These are phyloP conservation scores for Kurtzmaniella quercitrusa DNA, from an alignment of 1,139 yeast species.

Conservation along the genomic window DNA sequence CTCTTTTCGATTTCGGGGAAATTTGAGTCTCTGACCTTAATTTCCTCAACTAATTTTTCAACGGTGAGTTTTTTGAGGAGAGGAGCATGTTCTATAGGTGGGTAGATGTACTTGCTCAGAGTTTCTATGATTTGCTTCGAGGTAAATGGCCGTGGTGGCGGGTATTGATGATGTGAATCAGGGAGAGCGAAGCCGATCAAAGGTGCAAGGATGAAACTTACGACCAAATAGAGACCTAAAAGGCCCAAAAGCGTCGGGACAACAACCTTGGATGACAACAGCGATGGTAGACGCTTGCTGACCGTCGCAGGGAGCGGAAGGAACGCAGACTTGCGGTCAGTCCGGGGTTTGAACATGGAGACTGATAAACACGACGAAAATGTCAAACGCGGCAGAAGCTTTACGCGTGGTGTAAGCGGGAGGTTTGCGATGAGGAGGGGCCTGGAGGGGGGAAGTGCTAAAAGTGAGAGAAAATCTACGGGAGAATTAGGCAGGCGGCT, in stretches of 20 bases:
- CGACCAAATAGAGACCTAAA: conserved; percentile 4
- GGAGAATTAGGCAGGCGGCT: too few species aligned
- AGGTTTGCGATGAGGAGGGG: neutral
- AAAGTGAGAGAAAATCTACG: neutral
- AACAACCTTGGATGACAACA: neutral
- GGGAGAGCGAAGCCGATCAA: conserved; percentile 9
- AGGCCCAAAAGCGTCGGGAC: neutral
- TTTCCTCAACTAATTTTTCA: conserved; percentile 45
- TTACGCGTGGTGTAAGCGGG: neutral
- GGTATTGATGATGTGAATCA: conserved; percentile 17
- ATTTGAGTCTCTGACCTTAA: conserved; percentile 33
- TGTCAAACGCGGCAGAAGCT: neutral
- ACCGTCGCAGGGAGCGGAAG: conserved; percentile 37
- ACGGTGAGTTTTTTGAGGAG: conserved; percentile 53
- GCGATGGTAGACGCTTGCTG: conserved; percentile 6
- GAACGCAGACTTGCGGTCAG: conserved; percentile 13
- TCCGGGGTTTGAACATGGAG: conserved; percentile 1
- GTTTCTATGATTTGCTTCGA: conserved; percentile 37
- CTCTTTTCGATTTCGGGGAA: conserved; percentile 36
- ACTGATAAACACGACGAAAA: neutral
- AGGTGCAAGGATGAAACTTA: conserved; percentile 3
- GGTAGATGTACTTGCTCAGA: conserved; percentile 53
- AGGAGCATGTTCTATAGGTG: conserved; percentile 64
- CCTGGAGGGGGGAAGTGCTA: neutral
- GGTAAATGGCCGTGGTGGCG: conserved; percentile 33